Evolutionary conservation across 208 protist species (phyloP).

Genomic region (Lotmaria passim): DNA sequence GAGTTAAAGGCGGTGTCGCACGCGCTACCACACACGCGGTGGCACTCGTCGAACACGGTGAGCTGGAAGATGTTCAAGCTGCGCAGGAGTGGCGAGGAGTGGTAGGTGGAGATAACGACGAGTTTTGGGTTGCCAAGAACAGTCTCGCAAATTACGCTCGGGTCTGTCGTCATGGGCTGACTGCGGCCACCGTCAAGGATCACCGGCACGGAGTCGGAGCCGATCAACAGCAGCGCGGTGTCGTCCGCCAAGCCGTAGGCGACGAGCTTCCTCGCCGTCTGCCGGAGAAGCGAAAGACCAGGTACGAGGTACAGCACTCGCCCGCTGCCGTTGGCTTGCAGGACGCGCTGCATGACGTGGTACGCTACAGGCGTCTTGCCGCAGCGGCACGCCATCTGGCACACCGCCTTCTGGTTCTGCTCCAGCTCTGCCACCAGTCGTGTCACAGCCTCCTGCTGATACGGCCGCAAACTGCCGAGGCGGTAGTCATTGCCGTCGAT

Average conservation of each 20-base stretch:
- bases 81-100: conserved; percentile 72
- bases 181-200: conserved; percentile 27
- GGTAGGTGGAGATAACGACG: conserved; percentile 75
- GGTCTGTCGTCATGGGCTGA: conserved; percentile 70
- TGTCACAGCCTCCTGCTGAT: conserved; percentile 70
- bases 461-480: conserved; percentile 49
- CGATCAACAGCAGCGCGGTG: conserved; percentile 65
- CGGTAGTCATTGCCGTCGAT: conserved; percentile 43
- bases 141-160: conserved; percentile 43
- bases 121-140: conserved; percentile 40
- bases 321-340: conserved; percentile 11
- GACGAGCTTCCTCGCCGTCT: conserved; percentile 70
- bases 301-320: conserved; percentile 78
- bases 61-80: conserved; percentile 51
- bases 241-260: conserved; percentile 56
- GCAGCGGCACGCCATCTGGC: conserved; percentile 84
- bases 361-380: conserved; percentile 83
- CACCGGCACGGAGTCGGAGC: conserved; percentile 53
- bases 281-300: conserved; percentile 69
- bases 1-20: conserved; percentile 72
- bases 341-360: conserved; percentile 46
- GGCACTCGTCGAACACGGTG: conserved; percentile 82
- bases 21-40: conserved; percentile 77
- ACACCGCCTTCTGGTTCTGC: conserved; percentile 45
- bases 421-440: conserved; percentile 50